Evolutionary conservation across 371 early-diverging fungal genomes (phyloP), one percentile per base, ranked within the genome.

Genomic region (Dentiscutata heterogama): DNA sequence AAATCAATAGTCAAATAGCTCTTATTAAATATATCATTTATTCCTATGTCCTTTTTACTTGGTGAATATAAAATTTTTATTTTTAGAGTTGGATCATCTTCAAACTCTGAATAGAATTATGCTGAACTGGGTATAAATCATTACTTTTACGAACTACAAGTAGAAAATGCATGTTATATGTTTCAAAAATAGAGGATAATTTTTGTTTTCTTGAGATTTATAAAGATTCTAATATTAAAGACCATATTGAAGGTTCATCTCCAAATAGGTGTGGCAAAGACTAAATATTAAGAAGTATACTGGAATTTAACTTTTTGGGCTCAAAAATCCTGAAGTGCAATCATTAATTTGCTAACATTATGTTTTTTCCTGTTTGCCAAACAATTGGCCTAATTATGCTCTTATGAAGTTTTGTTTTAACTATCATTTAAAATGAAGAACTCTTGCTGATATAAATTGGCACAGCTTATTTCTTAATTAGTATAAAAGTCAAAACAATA

Each of bases 61-160:
- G 3, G 22, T 70, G 42, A 70, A 70, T 11, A 42, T n/a, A 70
- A 39, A 70, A 70, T 70, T 42, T 70, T 70, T 70, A 22, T 70
- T 16, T 65, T 14, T 65, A 4, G 18, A 65, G 3, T 31, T 31
- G 35, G 11, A 27, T 18, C 20, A 6, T 65, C 50, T 11, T 70
- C 25, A 70, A 46, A 70, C 22, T 8, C 18, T 50, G 50, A 5
- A n/a, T 42, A n/a, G 18, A 13, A 46, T 70, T 39, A 70, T 70
- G 50, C 14, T 11, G 50, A 0, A 42, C 46, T 13, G 0, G 70
- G 13, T 70, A 42, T 70, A 70, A 42, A 25, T 70, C 25, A 22
- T 39, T 25, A 50, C 42, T 70, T 50, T 22, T 70, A n/a, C 6
- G 25, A 14, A 22, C 10, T 22, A 71, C 39, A 6, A 46, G 22